phyloP scores from a whole-genome alignment of 495 filamentous ascomycete genomes.

The Lasiosphaeriaceae sp. region DNA sequence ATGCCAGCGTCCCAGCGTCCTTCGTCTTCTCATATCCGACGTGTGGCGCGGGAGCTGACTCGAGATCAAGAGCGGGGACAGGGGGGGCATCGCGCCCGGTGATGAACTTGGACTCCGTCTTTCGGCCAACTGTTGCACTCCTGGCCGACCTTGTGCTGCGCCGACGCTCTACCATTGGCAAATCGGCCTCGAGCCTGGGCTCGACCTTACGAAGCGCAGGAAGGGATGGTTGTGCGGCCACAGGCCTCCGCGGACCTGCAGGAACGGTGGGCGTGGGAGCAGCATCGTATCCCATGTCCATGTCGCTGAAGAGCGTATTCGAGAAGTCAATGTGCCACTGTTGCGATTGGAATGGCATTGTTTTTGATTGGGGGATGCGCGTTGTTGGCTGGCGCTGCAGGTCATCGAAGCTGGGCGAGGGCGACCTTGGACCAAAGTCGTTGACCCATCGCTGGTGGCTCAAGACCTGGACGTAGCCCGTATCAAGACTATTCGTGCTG shows the following conservation, averaged over 20 bases:
- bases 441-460: conserved; percentile 56
- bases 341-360: conserved; percentile 2
- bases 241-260: conserved; percentile 62
- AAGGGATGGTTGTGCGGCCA: conserved; percentile 36
- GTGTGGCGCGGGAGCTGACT: conserved; percentile 50
- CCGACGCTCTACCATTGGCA: conserved; percentile 45
- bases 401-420: conserved; percentile 77
- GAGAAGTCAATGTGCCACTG: conserved; percentile 45
- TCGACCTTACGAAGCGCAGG: conserved; percentile 43
- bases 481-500: conserved; percentile 64
- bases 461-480: conserved; percentile 52
- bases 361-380: conserved; percentile 6
- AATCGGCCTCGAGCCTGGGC: conserved; percentile 28
- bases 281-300: conserved; percentile 67
- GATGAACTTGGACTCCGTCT: conserved; percentile 24
- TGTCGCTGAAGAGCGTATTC: conserved; percentile 40
- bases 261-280: conserved; percentile 87
- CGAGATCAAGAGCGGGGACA: conserved; percentile 31
- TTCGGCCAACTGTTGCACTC: conserved; percentile 42
- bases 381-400: conserved; percentile 33
- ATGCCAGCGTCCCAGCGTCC: conserved; percentile 29
- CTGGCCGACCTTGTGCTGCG: conserved; percentile 63
- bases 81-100: conserved; percentile 24
- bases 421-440: conserved; percentile 59
- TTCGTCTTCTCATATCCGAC: conserved; percentile 58